Evolutionary conservation across 768 basidiomycete genomes (phyloP).

Genomic region (Calocybe cyanea): DNA sequence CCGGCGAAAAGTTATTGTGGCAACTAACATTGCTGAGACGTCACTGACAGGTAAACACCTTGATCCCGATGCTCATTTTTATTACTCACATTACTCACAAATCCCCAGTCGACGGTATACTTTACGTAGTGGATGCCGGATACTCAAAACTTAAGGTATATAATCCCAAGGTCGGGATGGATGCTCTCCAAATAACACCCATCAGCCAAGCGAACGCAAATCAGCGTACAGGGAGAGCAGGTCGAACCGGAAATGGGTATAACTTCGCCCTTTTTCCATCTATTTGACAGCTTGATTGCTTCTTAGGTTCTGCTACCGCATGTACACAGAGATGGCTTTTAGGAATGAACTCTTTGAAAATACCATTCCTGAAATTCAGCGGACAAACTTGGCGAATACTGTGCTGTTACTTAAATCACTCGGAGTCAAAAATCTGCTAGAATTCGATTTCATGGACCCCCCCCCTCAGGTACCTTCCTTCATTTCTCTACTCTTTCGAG

Average conservation of each 20-base stretch:
- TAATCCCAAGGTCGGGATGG: slow-evolving; percentile 99
- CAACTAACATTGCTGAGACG: slow-evolving; percentile 98
- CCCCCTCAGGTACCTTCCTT: slow-evolving; percentile 76
- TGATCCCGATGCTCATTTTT: too few species aligned
- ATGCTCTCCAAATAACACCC: slow-evolving; percentile 96
- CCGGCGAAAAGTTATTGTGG: slow-evolving; percentile 93
- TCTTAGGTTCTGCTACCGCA: slow-evolving; percentile 85
- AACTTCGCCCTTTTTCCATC: slow-evolving; percentile 21
- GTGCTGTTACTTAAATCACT: slow-evolving; percentile 92
- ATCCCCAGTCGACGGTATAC: slow-evolving; percentile 85
- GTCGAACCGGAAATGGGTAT: slow-evolving; percentile 92
- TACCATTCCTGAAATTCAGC: slow-evolving; percentile 97
- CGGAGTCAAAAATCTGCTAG: slow-evolving; percentile 94
- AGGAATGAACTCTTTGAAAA: slow-evolving; percentile 93
- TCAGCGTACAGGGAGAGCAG: slow-evolving; percentile 94
- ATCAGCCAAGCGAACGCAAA: slow-evolving; percentile 98
- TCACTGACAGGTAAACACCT: slow-evolving; percentile 84
- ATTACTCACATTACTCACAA: slow-evolving; percentile 10
- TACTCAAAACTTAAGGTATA: slow-evolving; percentile 99
- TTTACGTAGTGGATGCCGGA: slow-evolving; percentile 94
- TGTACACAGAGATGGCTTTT: slow-evolving; percentile 96
- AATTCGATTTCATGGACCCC: slow-evolving; percentile 99
- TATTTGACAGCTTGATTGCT: slow-evolving; percentile 4
- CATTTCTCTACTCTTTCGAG: neutral
- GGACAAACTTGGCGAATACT: slow-evolving; percentile 96